Percentiles rank a stretch among this genome's conserved stretches.
Evolutionary conservation across 805 yeast genomes (phyloP).

Genomic region (Candida stauntonica): DNA sequence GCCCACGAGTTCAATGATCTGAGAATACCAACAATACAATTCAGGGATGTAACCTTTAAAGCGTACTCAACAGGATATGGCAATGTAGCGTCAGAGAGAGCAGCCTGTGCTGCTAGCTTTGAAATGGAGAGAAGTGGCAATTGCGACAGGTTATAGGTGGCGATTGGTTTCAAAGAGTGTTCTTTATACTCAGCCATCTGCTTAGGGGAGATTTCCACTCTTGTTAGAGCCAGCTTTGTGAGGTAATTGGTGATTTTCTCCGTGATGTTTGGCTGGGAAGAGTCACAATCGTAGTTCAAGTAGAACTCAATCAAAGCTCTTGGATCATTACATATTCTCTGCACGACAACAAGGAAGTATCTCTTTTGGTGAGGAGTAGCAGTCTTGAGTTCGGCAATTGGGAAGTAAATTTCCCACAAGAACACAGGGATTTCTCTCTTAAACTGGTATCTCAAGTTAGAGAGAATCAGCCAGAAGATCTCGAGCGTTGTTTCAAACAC

Average conservation of each 20-base stretch:
- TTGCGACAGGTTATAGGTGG: constrained; percentile 69
- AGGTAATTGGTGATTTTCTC: constrained; percentile 78
- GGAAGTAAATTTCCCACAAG: constrained; percentile 88
- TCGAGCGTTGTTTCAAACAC: constrained; percentile 89
- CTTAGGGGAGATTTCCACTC: constrained; percentile 65
- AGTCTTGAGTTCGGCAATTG: constrained; percentile 86
- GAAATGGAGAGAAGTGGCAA: constrained; percentile 75
- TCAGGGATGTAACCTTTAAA: constrained; percentile 74
- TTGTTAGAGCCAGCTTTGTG: constrained; percentile 58
- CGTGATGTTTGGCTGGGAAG: constrained; percentile 73
- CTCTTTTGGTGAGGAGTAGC: constrained; percentile 92
- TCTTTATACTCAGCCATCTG: constrained; percentile 60
- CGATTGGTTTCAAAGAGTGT: constrained; percentile 48
- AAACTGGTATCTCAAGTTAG: constrained; percentile 81
- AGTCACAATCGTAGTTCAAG: constrained; percentile 92
- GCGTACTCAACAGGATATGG: constrained; percentile 78
- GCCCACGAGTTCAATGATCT: constrained; percentile 85
- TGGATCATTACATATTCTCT: constrained; percentile 82
- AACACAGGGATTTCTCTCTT: constrained; percentile 93
- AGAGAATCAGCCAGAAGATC: constrained; percentile 85
- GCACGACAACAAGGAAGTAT: constrained; percentile 75
- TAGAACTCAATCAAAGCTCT: constrained; percentile 88
- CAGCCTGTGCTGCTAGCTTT: constrained; percentile 45
- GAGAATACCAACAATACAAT: constrained; percentile 75
- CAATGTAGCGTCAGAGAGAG: constrained; percentile 46